Base-by-base conservation (phyloP, 352 stramenopile genomes). In the Pythium coloratum region DNA sequence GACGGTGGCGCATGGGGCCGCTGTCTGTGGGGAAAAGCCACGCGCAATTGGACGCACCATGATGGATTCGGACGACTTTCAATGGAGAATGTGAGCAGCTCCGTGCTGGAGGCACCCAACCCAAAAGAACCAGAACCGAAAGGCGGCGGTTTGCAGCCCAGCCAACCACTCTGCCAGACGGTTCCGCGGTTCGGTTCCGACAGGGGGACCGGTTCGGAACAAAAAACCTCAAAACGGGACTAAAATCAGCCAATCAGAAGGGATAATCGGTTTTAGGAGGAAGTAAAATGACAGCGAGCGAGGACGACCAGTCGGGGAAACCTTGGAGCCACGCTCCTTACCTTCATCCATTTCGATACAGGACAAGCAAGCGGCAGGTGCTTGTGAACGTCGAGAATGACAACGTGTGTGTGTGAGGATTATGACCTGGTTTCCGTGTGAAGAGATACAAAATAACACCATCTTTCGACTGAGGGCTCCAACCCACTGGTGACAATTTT, bases 41-140 rank as follows among this genome's bases (percentile, higher is more conserved):
- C 36, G 36, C 24, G 18, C 16, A n/a, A n/a, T 9, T 18, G 24
- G 36, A 88, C 82, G 73, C 74, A 91, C 82, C 82, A 91, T 91
- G 82, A 91, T 89, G 81, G 82, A 91, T 89, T 91, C 82, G 80
- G 79, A 89, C 82, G 77, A 89, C 79, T 91, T 84, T 74, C 82
- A 88, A 91, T 81, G 83, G 78, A 80, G 78, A 89, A 88, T 91
- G 82, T 68, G 67, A 46, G 34, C 56, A 49, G 32, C 51, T 40
- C 3, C 40, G 18, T 49, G 49, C 30, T 4, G 18, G 34, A 8
- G 2, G 6, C 6, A 33, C 36, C 33, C 28, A 24, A 1, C 13
- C n/a, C n/a, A n/a, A n/a, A n/a, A n/a, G n/a, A n/a, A n/a, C n/a
- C 20, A 16, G 12, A 50, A 32, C 2, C 14, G 33, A 61, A 49